Base-by-base conservation (phyloP, 2,329 filamentous ascomycete species). In the Golovinomyces cichoracearum region DNA sequence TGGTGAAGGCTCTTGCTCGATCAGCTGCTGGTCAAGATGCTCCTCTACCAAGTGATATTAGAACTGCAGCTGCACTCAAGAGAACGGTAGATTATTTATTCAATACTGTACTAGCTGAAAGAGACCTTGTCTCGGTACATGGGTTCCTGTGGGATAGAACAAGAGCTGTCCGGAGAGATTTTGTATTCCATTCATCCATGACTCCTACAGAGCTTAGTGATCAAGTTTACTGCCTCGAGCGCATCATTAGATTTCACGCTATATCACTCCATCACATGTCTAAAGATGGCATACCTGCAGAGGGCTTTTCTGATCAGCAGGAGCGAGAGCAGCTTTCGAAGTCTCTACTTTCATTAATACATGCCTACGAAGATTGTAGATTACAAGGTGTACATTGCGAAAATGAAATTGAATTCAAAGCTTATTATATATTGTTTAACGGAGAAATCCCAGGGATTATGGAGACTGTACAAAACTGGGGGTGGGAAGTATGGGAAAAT, bases 71-170 rank as follows among this genome's bases (percentile, higher is more conserved):
- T 10, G 67, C 73, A 4, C 66, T 81, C 29, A 68, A 69, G 53
- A 66, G 67, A 50, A 76, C 76, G 0, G 64, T 79, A 5, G 70
- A 78, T 57, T 80, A 81, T 54, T 64, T 81, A 3, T 65, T 80
- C 44, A 68, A 77, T 55, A 66, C 71, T 47, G 62, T 81, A 2
- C 63, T 80, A 41, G 65, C 64, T 37, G 63, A 67, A 4, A 71
- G 78, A 44, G 66, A 73, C 45, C 64, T 80, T 5, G 66, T 72
- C 0, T 55, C 62, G 4, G 63, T 73, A 40, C 76, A 80, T 56
- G 72, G 70, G 49, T 81, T 78, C 50, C 64, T 80, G 1, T 80
- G 77, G 75, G 76, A 81, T 57, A 68, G 77, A 40, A 79, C 76
- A 21, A 66, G 77, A 50, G 75, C 75, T 7, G 74, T 81, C 50